Evolutionary conservation across 495 filamentous ascomycete species (phyloP).

Genomic region (Rhizodiscina lignyota): DNA sequence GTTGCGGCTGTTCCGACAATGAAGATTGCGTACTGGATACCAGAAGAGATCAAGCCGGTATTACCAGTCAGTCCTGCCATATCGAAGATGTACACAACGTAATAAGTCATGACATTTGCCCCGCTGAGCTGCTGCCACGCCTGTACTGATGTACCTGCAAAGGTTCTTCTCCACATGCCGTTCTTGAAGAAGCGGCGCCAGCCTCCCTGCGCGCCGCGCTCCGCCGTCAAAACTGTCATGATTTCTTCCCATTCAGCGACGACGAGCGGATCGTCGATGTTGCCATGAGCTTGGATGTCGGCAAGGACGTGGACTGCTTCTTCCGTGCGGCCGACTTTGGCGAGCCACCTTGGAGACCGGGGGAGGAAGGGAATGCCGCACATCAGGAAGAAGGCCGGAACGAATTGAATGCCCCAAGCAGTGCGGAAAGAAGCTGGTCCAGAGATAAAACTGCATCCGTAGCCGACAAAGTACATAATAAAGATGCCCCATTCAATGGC

Average conservation of each 20-base stretch:
- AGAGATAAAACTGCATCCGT: conserved; percentile 42
- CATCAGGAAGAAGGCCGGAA: conserved; percentile 48
- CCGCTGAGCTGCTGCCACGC: conserved; percentile 56
- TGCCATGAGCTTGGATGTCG: conserved; percentile 47
- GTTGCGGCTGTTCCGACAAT: conserved; percentile 51
- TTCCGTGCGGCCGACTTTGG: conserved; percentile 47
- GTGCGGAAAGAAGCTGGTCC: conserved; percentile 51
- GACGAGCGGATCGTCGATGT: conserved; percentile 48
- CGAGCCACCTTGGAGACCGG: conserved; percentile 56
- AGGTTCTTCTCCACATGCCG: conserved; percentile 54
- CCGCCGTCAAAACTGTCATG: conserved; percentile 36
- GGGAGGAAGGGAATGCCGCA: conserved; percentile 53
- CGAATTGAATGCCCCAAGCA: conserved; percentile 57
- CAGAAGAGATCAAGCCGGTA: conserved; percentile 48
- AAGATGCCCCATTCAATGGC: conserved; percentile 57
- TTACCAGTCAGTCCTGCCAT: conserved; percentile 51
- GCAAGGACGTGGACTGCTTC: conserved; percentile 53
- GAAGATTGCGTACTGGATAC: conserved; percentile 62
- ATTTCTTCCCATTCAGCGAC: conserved; percentile 63
- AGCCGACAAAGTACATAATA: conserved; percentile 35
- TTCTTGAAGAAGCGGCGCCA: conserved; percentile 44
- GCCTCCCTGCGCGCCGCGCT: conserved; percentile 32
- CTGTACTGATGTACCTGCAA: conserved; percentile 53
- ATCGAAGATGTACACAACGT: conserved; percentile 54
- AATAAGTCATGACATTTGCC: conserved; percentile 43